These are phyloP conservation scores for Tylopilus intermedius DNA, from an alignment of 768 basidiomycete species.

Conservation along the genomic window DNA sequence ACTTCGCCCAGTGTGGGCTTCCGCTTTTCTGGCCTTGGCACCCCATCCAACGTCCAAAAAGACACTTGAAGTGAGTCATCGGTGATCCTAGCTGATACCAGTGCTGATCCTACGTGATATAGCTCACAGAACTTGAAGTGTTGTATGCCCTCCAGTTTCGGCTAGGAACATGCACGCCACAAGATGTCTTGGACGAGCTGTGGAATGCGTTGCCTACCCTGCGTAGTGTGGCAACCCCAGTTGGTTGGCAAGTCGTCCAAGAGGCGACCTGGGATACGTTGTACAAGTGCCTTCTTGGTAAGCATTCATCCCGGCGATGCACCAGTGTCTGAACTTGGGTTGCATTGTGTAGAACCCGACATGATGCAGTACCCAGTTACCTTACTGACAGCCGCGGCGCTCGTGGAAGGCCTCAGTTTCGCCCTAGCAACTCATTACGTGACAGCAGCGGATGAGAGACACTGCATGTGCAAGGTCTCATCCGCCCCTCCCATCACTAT, in stretches of 20 bases:
- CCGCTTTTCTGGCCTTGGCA: constrained; percentile 48
- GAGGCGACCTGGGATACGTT: constrained; percentile 47
- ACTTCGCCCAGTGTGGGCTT: constrained; percentile 46
- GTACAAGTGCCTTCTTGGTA: constrained; percentile 40
- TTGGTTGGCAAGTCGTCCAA: constrained; percentile 45
- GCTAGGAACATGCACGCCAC: constrained; percentile 51
- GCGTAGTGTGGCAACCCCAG: constrained; percentile 33
- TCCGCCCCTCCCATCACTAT: not conserved
- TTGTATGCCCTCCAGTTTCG: constrained; percentile 43
- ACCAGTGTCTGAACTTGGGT: not conserved
- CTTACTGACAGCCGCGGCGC: constrained; percentile 48
- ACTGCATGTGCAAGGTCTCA: constrained; percentile 5
- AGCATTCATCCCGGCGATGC: not conserved
- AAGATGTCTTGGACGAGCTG: constrained; percentile 50
- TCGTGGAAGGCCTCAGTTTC: constrained; percentile 42
- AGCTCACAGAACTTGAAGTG: constrained; percentile 57
- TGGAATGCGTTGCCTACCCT: constrained; percentile 54
- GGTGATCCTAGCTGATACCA: not conserved
- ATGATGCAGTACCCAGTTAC: constrained; percentile 49
- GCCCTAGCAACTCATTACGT: constrained; percentile 37
- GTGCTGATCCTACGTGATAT: not conserved
- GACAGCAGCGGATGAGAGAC: constrained; percentile 19
- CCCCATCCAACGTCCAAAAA: constrained; percentile 42
- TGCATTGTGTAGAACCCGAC: constrained; percentile 41
- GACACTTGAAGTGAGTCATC: constrained; percentile 48